Evolutionary conservation across 2,329 filamentous ascomycete genomes (phyloP), one percentile per base, ranked within the genome.

Genomic region (Alternaria incomplexa): DNA sequence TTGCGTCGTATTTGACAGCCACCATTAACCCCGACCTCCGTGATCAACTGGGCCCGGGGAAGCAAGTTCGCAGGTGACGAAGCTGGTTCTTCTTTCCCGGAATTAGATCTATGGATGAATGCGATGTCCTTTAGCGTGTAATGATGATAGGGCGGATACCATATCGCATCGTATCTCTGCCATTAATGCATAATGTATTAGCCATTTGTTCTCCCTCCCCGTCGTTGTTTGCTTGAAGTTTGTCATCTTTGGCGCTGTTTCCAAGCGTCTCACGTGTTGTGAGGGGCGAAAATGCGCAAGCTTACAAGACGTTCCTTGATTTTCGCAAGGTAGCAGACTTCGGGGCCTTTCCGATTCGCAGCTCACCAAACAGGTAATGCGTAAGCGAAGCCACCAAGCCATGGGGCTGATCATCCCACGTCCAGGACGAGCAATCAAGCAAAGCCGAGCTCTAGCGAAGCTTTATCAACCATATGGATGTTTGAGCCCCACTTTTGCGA

Each of bases 11-110:
- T 55, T 36, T 75, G 51, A 75, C 68, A 15, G 68, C 65, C 1
- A 73, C 67, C 36, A 65, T 73, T 2, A 75, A 75, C 17, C 71
- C 73, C 15, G 73, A 75, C 55, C 63, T 75, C 36, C 69, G 61
- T 20, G 55, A 52, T 51, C 64, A 70, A 30, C 51, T 71, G 52
- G 52, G 40, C 8, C 47, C 51, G n/a, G 23, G 43, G 15, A 54
- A 45, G 30, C 46, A 61, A 28, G 23, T 17, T 54, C 25, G 45
- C 26, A 26, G 30, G 44, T 57, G 11, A 32, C n/a, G 36, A 44
- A 44, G 22, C 32, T 15, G 40, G 13, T 5, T 6, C 13, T 52
- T 44, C 17, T 32, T n/a, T 44, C 22, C 52, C 36, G 22, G 52
- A 54, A 54, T 17, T 54, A 26, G 52, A 44, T 54, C 4, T 44